Conservation (phyloP, 2,329 filamentous ascomycete genomes). For the Albifimbria verrucaria region DNA sequence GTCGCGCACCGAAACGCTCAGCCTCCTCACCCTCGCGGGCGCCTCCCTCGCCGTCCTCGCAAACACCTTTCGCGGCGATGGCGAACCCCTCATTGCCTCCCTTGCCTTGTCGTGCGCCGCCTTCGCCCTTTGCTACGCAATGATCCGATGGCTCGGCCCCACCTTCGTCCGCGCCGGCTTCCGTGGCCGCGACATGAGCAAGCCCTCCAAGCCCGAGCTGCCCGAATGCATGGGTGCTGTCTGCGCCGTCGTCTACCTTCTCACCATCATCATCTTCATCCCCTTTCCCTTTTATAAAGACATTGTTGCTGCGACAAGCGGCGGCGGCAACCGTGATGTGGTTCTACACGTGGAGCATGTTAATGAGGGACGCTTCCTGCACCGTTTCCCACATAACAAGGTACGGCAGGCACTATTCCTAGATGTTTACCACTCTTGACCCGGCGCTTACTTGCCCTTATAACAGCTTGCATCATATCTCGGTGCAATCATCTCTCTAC, state of each 20-base stretch:
- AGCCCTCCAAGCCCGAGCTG: conserved; percentile 64
- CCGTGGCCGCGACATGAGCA: conserved; percentile 87
- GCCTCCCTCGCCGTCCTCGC: conserved; percentile 70
- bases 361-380: conserved; percentile 79
- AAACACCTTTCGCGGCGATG: conserved; percentile 80
- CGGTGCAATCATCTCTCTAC: conserved; percentile 88
- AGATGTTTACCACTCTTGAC: too few species aligned
- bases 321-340: conserved; percentile 86
- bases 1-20: conserved; percentile 49
- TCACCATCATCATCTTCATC: conserved; percentile 87
- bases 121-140: conserved; percentile 75
- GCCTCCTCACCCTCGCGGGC: conserved; percentile 60
- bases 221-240: conserved; percentile 96
- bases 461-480: conserved; percentile 85
- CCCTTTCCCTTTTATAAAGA: conserved; percentile 98
- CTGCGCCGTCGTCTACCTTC: conserved; percentile 86
- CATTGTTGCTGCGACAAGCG: conserved; percentile 90
- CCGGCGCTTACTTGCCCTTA: too few species aligned
- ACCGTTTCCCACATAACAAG: conserved; percentile 93
- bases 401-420: too few species aligned
- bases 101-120: conserved; percentile 82
- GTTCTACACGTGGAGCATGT: conserved; percentile 70
- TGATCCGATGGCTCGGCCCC: conserved; percentile 91
- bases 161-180: conserved; percentile 85
- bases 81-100: conserved; percentile 84